Base-by-base conservation (phyloP, 2,329 filamentous ascomycete genomes). In the Nigrospora sphaerica region DNA sequence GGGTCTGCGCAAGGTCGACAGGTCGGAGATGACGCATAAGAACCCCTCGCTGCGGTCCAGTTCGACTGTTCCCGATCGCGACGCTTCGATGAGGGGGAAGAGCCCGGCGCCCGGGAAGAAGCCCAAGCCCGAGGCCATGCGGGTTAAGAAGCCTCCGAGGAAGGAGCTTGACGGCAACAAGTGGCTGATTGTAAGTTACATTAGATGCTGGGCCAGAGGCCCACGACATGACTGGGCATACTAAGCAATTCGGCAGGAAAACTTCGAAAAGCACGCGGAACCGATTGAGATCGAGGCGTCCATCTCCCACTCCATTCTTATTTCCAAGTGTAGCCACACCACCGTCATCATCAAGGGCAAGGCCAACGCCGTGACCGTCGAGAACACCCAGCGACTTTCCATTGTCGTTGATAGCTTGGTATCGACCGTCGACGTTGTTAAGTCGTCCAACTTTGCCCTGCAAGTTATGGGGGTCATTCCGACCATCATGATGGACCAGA, bases 1-100 rank as follows among this genome's bases (percentile, higher is more conserved):
- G 54, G 84, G 87, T 32, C 76, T 98, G 33, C 86, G 87, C 55
- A 98, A 96, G 73, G 93, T 98, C 42, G 92, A 96, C 70, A 86
- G 85, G 62, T 93, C 87, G 45, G 78, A 97, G 66, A 96, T 96
- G 92, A 98, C 93, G 49, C 93, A 98, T 71, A 97, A 97, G 74
- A 98, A 98, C 68, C 93, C 93, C 13, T 81, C 83, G 11, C 74
- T 98, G 48, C 84, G 93, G 52, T 79, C 87, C 19, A 74, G 74
- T 50, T 86, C 87, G 12, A 77, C 80, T 2, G 88, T 92, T 3
- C 75, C 86, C 28, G 78, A 76, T 18, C 75, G 74, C 49, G 72
- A 73, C 36, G 65, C 69, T 12, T 74, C 75, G 7, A 61, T 71
- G 19, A 78, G 88, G 42, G 82, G 79, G 47, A 95, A 93, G 76